Evolutionary conservation across 2,329 filamentous ascomycete genomes (phyloP).

Genomic region (Claviceps sp.): DNA sequence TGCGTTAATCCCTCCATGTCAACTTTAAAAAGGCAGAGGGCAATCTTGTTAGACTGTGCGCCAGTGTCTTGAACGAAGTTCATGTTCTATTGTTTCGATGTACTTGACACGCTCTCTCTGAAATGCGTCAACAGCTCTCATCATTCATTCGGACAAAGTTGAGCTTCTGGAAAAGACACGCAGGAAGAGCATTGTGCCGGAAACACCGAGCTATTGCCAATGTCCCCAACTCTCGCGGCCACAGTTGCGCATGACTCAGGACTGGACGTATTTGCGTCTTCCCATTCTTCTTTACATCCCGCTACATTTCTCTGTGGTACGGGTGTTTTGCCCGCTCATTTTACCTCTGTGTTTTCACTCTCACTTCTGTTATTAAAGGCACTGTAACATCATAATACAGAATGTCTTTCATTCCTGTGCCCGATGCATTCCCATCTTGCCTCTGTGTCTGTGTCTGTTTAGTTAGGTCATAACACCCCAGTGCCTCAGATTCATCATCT

Average conservation of each 20-base stretch:
- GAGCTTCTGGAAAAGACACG: background rate
- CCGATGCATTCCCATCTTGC: background rate
- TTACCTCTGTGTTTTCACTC: background rate
- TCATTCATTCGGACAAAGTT: background rate
- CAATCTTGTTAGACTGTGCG: no score
- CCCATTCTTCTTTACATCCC: background rate
- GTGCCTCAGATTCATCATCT: background rate
- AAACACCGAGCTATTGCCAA: conserved; percentile 2
- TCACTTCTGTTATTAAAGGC: background rate
- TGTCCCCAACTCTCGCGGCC: background rate
- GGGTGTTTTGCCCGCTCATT: background rate
- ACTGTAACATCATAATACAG: background rate
- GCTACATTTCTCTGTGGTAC: background rate
- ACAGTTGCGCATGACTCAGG: background rate
- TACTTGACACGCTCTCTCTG: background rate
- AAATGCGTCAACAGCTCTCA: background rate
- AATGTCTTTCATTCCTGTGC: conserved; percentile 1
- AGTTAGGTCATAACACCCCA: background rate
- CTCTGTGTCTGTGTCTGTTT: background rate
- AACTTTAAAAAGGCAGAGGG: no score
- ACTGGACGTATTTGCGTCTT: background rate
- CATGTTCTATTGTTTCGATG: no score
- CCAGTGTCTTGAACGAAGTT: no score
- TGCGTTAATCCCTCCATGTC: no score
- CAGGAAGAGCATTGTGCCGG: background rate